These are phyloP conservation scores for Fraxinus albicans DNA, from an alignment of 305 asterid genomes.

Conservation along the genomic window DNA sequence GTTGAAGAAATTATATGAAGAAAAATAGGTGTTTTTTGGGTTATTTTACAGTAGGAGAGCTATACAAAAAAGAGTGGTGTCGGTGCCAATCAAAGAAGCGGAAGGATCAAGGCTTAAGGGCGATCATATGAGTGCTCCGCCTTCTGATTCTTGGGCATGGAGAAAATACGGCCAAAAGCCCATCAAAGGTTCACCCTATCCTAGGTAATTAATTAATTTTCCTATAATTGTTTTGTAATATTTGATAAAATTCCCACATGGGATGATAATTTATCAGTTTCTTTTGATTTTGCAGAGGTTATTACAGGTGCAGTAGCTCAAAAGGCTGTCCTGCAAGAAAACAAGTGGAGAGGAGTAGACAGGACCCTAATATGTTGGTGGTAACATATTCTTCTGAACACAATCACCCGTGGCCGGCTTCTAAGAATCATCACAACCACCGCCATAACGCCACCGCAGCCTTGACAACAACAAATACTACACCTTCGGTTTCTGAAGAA, in stretches of 20 bases:
- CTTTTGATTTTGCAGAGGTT: slow-evolving; percentile 33
- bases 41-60: slow-evolving; percentile 60
- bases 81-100: slow-evolving; percentile 69
- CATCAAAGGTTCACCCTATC: slow-evolving; percentile 96
- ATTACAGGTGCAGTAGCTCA: slow-evolving; percentile 56
- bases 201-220: slow-evolving; percentile 48
- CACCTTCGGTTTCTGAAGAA: slow-evolving; percentile 30
- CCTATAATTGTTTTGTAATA: not conserved
- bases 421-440: slow-evolving; percentile 19
- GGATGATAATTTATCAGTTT: not conserved
- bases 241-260: not conserved
- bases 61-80: slow-evolving; percentile 66
- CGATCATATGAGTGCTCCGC: slow-evolving; percentile 82
- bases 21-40: slow-evolving; percentile 5
- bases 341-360: slow-evolving; percentile 49
- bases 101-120: slow-evolving; percentile 71
- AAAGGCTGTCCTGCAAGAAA: slow-evolving; percentile 60
- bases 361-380: slow-evolving; percentile 38
- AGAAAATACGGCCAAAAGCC: slow-evolving; percentile 98
- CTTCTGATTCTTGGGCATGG: slow-evolving; percentile 99
- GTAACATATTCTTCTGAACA: slow-evolving; percentile 53
- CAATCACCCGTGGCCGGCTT: slow-evolving; percentile 46
- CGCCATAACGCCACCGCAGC: not conserved
- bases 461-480: slow-evolving; percentile 1
- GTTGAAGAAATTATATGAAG: slow-evolving; percentile 19